Conservation (phyloP, 192 early-diverging fungal species). For the Chytriomyces sp. region DNA sequence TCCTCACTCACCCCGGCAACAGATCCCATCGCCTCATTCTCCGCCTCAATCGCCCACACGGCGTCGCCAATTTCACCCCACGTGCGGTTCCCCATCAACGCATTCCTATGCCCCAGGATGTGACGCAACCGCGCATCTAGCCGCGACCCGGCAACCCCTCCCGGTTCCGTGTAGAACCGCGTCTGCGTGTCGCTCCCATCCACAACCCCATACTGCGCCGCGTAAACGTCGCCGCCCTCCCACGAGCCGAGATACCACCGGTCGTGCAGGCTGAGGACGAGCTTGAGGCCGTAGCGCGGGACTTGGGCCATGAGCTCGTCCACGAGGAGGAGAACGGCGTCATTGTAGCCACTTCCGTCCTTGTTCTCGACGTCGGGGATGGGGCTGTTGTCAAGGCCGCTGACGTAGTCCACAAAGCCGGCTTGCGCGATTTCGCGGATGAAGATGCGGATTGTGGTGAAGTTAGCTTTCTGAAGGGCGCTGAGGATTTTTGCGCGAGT, state of each 20-base stretch:
- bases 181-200: not conserved
- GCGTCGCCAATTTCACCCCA: constrained; percentile 8
- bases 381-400: not conserved
- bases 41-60: not conserved
- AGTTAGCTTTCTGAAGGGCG: not conserved
- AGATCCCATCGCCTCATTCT: constrained; percentile 7
- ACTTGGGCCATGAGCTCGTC: not conserved
- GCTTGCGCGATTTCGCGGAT: constrained; percentile 1
- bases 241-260: not conserved
- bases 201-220: not conserved
- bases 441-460: constrained; percentile 10
- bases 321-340: not conserved
- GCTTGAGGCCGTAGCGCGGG: constrained; percentile 6
- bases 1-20: not conserved
- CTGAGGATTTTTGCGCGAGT: not conserved
- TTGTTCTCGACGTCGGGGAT: not conserved
- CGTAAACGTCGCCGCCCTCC: constrained; percentile 4
- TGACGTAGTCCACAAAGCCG: not conserved
- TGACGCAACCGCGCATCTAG: not conserved
- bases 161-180: not conserved
- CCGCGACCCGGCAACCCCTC: not conserved
- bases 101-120: constrained; percentile 3
- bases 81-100: not conserved
- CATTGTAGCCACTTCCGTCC: constrained; percentile 7
- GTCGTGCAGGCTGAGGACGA: constrained; percentile 16